Base-by-base conservation (phyloP, 768 basidiomycete genomes). In the Boletus sp. region DNA sequence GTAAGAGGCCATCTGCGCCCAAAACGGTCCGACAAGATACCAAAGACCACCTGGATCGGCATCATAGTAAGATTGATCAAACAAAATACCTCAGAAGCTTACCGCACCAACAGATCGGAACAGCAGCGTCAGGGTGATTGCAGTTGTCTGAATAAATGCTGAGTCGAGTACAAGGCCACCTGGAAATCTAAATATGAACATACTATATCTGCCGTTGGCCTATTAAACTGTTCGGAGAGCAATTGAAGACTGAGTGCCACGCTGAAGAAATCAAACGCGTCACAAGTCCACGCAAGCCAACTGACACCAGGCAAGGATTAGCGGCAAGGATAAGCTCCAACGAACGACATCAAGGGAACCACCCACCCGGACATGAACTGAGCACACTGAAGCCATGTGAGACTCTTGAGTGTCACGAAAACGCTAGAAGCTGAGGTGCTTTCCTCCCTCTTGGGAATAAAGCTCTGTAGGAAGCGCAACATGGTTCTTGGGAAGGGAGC, bases 1-100 rank as follows among this genome's bases (percentile, higher is more conserved):
- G 95, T 84, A 9, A 95, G 79, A 2, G 94, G 94, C 93, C 92
- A 98, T 78, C 94, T 95, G 46, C 94, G 82, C 1, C 95, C 95
- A 71, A 77, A 97, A 4, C 95, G 84, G 70, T 97, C 96, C 3
- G 89, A 90, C 29, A 88, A 61, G 48, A 94, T 70, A 47, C 93
- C 94, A 62, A 97, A 94, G 59, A 92, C 71, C 47, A 92, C 47
- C 75, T 75, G n/a, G 4, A 52, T 44, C 30, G 17, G 33, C 30
- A 28, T 54, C 32, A 47, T 37, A 40, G 10, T 42, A 20, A 52
- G 30, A 24, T 29, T 0, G 9, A 29, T 29, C 17, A 52, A 53
- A 68, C 11, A 11, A 20, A 33, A 20, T 4, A n/a, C 18, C 6
- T 24, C 33, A 12, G 6, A 18, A 44, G 3, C 80, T 64, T 41